phyloP scores from a whole-genome alignment of 2,329 filamentous ascomycete genomes.

The Aspergillus floridensis region DNA sequence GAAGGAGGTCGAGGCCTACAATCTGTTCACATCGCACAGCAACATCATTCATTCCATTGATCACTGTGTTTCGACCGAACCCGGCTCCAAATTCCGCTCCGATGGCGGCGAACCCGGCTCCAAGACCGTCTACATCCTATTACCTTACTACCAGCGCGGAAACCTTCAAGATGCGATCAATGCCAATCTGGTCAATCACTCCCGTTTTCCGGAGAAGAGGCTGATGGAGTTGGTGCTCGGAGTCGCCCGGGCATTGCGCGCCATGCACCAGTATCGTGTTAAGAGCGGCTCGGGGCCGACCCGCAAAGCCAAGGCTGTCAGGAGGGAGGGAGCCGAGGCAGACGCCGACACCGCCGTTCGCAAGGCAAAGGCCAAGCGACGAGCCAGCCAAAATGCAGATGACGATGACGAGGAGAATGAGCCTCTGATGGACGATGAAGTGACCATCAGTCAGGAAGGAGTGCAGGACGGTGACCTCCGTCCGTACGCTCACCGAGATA shows the following conservation, averaged over 20 bases:
- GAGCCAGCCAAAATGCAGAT: slow-evolving; percentile 45
- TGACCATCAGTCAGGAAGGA: slow-evolving; percentile 64
- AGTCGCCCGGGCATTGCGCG: slow-evolving; percentile 80
- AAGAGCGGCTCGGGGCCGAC: slow-evolving; percentile 54
- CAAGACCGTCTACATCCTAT: slow-evolving; percentile 94
- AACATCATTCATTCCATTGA: slow-evolving; percentile 87
- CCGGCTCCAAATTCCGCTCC: slow-evolving; percentile 52
- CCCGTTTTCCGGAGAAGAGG: slow-evolving; percentile 79
- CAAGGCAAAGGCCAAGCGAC: slow-evolving; percentile 38
- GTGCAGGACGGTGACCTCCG: slow-evolving; percentile 66
- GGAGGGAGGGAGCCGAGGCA: slow-evolving; percentile 55
- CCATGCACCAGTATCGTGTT: slow-evolving; percentile 86
- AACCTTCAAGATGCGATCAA: slow-evolving; percentile 99
- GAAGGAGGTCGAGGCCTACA: slow-evolving; percentile 96
- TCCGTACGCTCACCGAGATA: slow-evolving; percentile 91
- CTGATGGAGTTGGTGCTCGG: slow-evolving; percentile 90
- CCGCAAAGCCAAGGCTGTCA: slow-evolving; percentile 54
- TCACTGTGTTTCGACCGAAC: slow-evolving; percentile 75
- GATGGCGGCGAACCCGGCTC: slow-evolving; percentile 61
- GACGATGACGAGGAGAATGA: slow-evolving; percentile 74
- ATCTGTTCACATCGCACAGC: slow-evolving; percentile 75
- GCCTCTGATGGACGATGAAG: slow-evolving; percentile 78
- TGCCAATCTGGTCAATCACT: slow-evolving; percentile 94
- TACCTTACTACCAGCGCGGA: slow-evolving; percentile 91
- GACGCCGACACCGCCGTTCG: slow-evolving; percentile 46